phyloP scores from a whole-genome alignment of 148 eudicot genomes.

The Cornus controversa region DNA sequence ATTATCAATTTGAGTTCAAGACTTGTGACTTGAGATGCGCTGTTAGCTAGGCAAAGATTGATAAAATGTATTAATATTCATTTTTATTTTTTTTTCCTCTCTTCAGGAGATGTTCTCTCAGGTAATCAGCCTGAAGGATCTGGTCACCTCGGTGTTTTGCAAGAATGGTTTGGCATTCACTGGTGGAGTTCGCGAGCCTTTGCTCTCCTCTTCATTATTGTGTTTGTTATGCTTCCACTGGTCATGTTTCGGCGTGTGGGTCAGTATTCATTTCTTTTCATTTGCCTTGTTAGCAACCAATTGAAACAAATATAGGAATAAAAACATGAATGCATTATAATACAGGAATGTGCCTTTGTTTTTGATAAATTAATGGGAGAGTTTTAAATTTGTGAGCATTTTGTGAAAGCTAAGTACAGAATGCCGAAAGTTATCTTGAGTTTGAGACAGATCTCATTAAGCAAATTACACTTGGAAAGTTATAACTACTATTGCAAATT shows the following conservation, averaged over 20 bases:
- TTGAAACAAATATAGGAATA: no score
- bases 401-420: no score
- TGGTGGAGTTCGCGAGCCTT: conserved; percentile 84
- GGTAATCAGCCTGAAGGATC: conserved; percentile 55
- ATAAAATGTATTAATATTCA: not conserved
- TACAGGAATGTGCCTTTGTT: no score
- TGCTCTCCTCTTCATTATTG: conserved; percentile 52
- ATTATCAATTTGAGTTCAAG: no score
- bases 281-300: no score
- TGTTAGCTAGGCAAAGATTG: not conserved
- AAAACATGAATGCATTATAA: no score
- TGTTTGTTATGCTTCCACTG: conserved; percentile 73
- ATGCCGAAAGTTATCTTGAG: no score
- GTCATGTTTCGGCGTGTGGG: conserved; percentile 77
- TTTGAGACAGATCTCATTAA: no score
- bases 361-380: no score
- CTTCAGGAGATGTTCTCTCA: conserved; percentile 79
- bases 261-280: conserved; percentile 6
- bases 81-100: not conserved
- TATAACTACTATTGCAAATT: no score
- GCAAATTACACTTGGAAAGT: no score
- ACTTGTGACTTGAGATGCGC: not conserved
- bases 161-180: conserved; percentile 82
- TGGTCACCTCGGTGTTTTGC: conserved; percentile 69
- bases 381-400: no score